Percentiles rank a stretch among this genome's conserved stretches.
Conservation (phyloP, 2,329 filamentous ascomycete genomes). For the Colletotrichum orchidophilum region DNA sequence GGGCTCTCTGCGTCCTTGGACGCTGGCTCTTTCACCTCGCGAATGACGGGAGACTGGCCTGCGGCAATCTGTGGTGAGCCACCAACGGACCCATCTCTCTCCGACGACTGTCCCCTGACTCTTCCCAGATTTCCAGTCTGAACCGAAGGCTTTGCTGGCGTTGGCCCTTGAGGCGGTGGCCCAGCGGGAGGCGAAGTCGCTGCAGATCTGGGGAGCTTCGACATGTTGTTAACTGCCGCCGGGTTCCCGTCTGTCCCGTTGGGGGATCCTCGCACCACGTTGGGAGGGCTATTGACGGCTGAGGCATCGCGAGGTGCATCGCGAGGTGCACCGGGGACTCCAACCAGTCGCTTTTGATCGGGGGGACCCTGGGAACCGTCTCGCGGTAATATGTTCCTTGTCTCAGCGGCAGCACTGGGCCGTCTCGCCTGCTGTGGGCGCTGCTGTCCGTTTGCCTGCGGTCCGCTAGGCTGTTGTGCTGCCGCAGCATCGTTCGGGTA, state of each 20-base stretch:
- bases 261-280: constrained; percentile 51
- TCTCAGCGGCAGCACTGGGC: constrained; percentile 52
- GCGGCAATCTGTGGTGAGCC: constrained; percentile 47
- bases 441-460: constrained; percentile 40
- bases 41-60: constrained; percentile 53
- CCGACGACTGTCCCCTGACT: constrained; percentile 59
- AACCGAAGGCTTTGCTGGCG: constrained; percentile 56
- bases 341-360: constrained; percentile 60
- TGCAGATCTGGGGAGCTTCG: constrained; percentile 52
- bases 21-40: constrained; percentile 42
- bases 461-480: constrained; percentile 36
- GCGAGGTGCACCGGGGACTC: constrained; percentile 41
- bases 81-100: constrained; percentile 47
- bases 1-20: constrained; percentile 59
- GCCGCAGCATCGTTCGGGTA: constrained; percentile 83
- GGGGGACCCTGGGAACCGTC: constrained; percentile 62
- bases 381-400: constrained; percentile 53
- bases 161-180: constrained; percentile 64
- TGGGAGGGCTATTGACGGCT: constrained; percentile 49
- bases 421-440: constrained; percentile 51
- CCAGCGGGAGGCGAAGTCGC: constrained; percentile 47
- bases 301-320: constrained; percentile 45
- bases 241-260: constrained; percentile 51
- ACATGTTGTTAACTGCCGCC: constrained; percentile 43
- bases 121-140: constrained; percentile 53